Percentiles rank a stretch among this genome's conserved stretches.
Conservation (phyloP, 345 rosid species). For the Dipteronia sinensis region DNA sequence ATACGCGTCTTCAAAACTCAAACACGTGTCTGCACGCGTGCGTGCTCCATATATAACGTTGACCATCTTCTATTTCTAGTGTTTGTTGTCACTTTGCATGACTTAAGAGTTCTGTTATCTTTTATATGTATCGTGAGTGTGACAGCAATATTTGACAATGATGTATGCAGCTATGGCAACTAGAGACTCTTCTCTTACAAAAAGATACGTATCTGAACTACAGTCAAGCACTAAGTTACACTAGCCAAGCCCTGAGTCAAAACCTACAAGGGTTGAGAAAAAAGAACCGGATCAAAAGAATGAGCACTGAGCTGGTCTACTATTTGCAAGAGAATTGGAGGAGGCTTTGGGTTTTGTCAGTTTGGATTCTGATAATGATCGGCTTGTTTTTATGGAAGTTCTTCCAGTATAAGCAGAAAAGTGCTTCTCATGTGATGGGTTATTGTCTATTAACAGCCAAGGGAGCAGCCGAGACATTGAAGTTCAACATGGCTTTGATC, state of each 20-base stretch:
- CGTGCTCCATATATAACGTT: slow-evolving; percentile 9
- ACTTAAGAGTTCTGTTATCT: background rate
- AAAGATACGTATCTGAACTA: slow-evolving; percentile 94
- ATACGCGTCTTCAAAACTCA: slow-evolving; percentile 24
- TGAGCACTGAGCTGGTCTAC: slow-evolving; percentile 54
- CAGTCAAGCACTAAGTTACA: slow-evolving; percentile 95
- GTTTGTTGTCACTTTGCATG: slow-evolving; percentile 8
- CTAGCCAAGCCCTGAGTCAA: slow-evolving; percentile 98
- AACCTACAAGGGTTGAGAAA: slow-evolving; percentile 86
- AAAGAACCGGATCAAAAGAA: slow-evolving; percentile 53
- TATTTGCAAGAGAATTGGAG: slow-evolving; percentile 87
- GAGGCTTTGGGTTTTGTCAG: slow-evolving; percentile 81
- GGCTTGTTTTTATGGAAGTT: slow-evolving; percentile 92
- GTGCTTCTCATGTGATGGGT: slow-evolving; percentile 78
- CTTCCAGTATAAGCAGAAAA: slow-evolving; percentile 71
- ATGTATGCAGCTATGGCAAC: slow-evolving; percentile 87
- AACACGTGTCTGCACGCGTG: background rate
- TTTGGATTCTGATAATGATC: slow-evolving; percentile 84
- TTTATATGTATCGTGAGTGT: background rate
- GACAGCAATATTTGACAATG: slow-evolving; percentile 3
- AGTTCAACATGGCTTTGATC: slow-evolving; percentile 95
- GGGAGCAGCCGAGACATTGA: slow-evolving; percentile 95
- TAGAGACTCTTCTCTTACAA: slow-evolving; percentile 93
- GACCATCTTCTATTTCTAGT: background rate
- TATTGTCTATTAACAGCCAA: slow-evolving; percentile 92